Percentiles rank a stretch among this genome's conserved stretches.
phyloP scores from a whole-genome alignment of 2,329 filamentous ascomycete genomes.

The Sporothrix luriei region DNA sequence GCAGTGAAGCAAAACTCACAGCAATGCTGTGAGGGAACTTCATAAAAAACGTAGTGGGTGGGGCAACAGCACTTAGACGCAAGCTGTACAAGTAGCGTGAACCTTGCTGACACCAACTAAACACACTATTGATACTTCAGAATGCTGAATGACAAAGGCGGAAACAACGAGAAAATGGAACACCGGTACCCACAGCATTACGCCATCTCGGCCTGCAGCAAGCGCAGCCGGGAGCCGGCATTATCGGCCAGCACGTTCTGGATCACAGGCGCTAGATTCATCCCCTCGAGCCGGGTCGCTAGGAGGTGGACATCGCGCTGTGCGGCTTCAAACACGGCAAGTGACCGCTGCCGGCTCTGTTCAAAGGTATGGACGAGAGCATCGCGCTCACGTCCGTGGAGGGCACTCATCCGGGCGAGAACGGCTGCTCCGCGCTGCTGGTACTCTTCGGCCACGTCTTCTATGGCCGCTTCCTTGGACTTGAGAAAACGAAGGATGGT shows the following conservation, averaged over 20 bases:
- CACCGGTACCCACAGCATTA: background rate
- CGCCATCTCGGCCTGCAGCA: conserved; percentile 22
- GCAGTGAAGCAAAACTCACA: too few relatives aligned
- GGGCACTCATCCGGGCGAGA: conserved; percentile 2
- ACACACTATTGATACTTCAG: too few relatives aligned
- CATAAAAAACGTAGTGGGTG: background rate
- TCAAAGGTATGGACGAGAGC: conserved; percentile 6
- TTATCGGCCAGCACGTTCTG: conserved; percentile 24
- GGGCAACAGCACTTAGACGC: background rate
- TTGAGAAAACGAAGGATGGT: conserved; percentile 35
- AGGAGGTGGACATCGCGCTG: conserved; percentile 7
- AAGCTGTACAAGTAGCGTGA: background rate
- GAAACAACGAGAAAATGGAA: background rate
- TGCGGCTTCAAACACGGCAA: conserved; percentile 21
- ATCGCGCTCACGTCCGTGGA: conserved; percentile 28
- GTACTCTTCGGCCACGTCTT: conserved; percentile 35
- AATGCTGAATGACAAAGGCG: background rate
- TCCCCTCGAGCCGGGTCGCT: conserved; percentile 8
- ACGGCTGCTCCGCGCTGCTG: conserved; percentile 31
- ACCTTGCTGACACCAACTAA: too few relatives aligned
- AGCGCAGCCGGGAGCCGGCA: conserved; percentile 15
- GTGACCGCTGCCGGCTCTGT: background rate
- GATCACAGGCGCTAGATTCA: conserved; percentile 28
- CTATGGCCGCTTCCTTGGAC: conserved; percentile 35
- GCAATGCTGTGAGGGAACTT: too few relatives aligned